Conservation (phyloP, 2,329 filamentous ascomycete species). For the Hirsutella thompsonii region DNA sequence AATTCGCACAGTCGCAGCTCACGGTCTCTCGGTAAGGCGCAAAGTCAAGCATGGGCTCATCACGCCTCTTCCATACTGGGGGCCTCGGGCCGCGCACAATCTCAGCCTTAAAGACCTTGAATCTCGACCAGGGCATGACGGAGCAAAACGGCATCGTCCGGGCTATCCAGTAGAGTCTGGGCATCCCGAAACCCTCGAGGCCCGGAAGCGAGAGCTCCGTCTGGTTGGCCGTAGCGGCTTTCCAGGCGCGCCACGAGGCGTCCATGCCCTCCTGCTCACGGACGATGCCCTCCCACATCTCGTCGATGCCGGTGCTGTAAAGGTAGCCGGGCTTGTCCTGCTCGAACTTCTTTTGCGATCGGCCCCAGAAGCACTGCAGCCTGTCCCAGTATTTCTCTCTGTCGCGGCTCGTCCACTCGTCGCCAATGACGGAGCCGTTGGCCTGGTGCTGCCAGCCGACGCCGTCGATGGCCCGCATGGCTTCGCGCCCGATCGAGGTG, state of each 20-base stretch:
- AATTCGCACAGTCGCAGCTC: background rate
- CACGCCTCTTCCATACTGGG: background rate
- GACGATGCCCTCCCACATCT: conserved; percentile 1
- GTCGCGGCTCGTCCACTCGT: conserved; percentile 15
- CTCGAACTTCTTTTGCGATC: background rate
- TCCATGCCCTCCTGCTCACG: conserved; percentile 25
- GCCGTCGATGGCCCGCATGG: conserved; percentile 6
- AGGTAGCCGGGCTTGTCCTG: background rate
- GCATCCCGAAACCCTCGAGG: conserved; percentile 38
- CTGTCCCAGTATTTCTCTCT: background rate
- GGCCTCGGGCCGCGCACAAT: background rate
- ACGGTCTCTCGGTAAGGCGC: background rate
- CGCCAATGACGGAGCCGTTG: conserved; percentile 48
- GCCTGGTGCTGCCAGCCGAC: conserved; percentile 12
- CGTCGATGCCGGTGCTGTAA: background rate
- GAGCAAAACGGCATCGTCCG: conserved; percentile 44
- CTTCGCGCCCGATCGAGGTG: conserved; percentile 4
- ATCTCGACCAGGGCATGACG: background rate
- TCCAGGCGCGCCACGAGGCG: conserved; percentile 45
- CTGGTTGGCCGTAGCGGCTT: conserved; percentile 10
- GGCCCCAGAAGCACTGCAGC: conserved; percentile 4
- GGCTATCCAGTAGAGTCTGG: conserved; percentile 47
- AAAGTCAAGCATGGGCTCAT: background rate
- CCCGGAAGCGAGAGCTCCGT: conserved; percentile 28
- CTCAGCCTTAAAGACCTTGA: background rate